Conservation (phyloP, 345 rosid genomes). For the Adansonia digitata region DNA sequence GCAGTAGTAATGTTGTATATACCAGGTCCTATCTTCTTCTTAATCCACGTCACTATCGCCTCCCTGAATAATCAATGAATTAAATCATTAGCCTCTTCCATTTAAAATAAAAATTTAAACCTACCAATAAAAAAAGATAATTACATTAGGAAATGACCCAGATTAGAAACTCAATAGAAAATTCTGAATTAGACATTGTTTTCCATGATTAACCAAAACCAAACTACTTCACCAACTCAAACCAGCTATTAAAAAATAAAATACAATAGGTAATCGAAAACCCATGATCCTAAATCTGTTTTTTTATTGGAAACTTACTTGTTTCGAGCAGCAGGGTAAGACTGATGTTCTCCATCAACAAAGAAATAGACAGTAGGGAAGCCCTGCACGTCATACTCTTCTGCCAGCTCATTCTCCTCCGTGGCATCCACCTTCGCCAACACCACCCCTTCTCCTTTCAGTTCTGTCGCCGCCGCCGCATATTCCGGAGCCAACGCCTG, state of each 20-base stretch:
- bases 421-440: constrained; percentile 93
- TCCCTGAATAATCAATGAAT: constrained; percentile 45
- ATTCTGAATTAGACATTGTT: not conserved
- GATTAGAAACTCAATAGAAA: constrained; percentile 1
- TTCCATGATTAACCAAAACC: not conserved
- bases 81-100: not conserved
- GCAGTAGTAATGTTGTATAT: constrained; percentile 62
- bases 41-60: constrained; percentile 85
- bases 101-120: not conserved
- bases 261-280: not conserved
- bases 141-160: not conserved
- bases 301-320: constrained; percentile 41
- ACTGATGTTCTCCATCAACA: constrained; percentile 73
- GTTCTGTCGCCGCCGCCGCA: constrained; percentile 90
- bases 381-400: constrained; percentile 72
- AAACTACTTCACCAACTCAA: not conserved
- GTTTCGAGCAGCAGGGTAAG: constrained; percentile 71
- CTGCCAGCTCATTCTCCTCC: constrained; percentile 78
- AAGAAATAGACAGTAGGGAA: constrained; percentile 79
- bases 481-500: constrained; percentile 95
- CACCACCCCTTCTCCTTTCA: constrained; percentile 57
- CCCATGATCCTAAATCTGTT: not conserved
- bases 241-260: not conserved
- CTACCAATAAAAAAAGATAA: not conserved
- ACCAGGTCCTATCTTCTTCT: constrained; percentile 93